Evolutionary conservation across 2,329 filamentous ascomycete genomes (phyloP), one percentile per base, ranked within the genome.

Genomic region (Fusarium foetens): DNA sequence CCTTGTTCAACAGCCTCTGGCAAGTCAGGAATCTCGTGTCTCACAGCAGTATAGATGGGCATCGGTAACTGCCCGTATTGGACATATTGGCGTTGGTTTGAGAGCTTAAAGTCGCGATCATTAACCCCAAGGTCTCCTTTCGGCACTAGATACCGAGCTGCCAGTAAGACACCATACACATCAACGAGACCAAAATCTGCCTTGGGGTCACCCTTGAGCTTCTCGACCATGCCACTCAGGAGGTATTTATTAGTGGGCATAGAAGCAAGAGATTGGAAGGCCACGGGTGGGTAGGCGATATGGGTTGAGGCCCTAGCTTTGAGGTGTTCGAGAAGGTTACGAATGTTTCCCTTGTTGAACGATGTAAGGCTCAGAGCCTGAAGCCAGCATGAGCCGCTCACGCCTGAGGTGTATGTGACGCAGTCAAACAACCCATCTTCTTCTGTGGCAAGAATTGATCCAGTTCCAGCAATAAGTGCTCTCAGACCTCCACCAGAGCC

Each of bases 301-400:
- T 99, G 96, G 4, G 96, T 88, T 3, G 92, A 92, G 8, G 98
- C 87, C 31, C 96, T 89, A 54, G 91, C 89, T 81, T 97, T 98
- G 59, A 99, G 84, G 78, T 99, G 96, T 14, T 95, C 89, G 42
- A 98, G 88, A 25, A 97, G 86, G 41, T 86, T 88, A 27, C 87
- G 84, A 74, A 97, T 89, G 69, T 89, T 90, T 60, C 91, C 89
- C 21, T 87, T 86, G 1, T 92, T 88, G 63, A 98, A 87, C 1
- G 94, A 93, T 8, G 81, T 80, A 78, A 96, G 91, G 79, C 93
- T 97, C 8, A 99, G 86, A 0, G 93, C 87, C 80, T 98, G 95
- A 10, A 98, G 86, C 96, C 96, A 99, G 81, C 96, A 98, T 71
- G 93, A 97, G 1, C 96, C 96, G 79, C 94, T 98, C 53, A 99